phyloP scores from a whole-genome alignment of 1,139 yeast genomes.

The Lipomyces yarrowii region DNA sequence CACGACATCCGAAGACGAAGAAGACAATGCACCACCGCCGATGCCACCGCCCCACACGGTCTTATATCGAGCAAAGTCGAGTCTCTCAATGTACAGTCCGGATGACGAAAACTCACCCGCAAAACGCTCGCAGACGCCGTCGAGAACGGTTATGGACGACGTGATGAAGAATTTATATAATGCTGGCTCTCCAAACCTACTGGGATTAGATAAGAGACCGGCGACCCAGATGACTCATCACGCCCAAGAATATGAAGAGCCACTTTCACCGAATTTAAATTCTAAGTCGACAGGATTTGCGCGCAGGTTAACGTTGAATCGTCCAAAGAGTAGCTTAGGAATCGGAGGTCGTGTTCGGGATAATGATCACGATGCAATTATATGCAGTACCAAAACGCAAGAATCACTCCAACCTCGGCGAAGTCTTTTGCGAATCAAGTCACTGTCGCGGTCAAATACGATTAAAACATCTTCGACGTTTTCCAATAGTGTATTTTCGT shows the following conservation, averaged over 20 bases:
- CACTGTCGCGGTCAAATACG: slow-evolving; percentile 22
- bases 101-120: slow-evolving; percentile 4
- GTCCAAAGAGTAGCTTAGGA: slow-evolving; percentile 28
- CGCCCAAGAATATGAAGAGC: background rate
- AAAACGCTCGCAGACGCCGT: slow-evolving; percentile 58
- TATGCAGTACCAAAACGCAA: background rate
- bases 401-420: slow-evolving; percentile 12
- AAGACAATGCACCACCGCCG: slow-evolving; percentile 22
- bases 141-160: slow-evolving; percentile 43
- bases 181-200: slow-evolving; percentile 17
- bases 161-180: slow-evolving; percentile 41
- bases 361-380: background rate
- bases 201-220: slow-evolving; percentile 13
- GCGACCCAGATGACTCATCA: background rate
- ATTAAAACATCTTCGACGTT: slow-evolving; percentile 20
- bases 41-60: slow-evolving; percentile 31
- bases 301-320: slow-evolving; percentile 4
- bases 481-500: slow-evolving; percentile 24
- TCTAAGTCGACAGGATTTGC: background rate
- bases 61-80: slow-evolving; percentile 20
- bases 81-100: slow-evolving; percentile 12
- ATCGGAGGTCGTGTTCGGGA: slow-evolving; percentile 7
- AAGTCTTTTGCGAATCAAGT: slow-evolving; percentile 18
- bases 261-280: background rate
- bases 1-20: slow-evolving; percentile 16